These are phyloP conservation scores for Phytophthora foliorum DNA, from an alignment of 352 stramenopile genomes.

Conservation along the genomic window DNA sequence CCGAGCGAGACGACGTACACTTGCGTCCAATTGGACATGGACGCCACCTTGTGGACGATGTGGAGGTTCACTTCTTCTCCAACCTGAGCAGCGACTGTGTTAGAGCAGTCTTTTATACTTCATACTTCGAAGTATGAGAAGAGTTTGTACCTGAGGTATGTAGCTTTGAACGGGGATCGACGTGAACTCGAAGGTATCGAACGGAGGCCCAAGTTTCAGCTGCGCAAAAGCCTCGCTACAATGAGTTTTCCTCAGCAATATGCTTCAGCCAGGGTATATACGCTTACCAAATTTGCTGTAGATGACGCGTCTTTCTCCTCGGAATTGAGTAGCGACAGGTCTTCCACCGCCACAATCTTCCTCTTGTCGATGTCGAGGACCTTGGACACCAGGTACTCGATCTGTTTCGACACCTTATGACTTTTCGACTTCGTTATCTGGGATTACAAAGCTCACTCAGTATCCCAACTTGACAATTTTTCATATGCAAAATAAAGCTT, in stretches of 20 bases:
- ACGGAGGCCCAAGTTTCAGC: conserved; percentile 80
- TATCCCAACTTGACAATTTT: neutral
- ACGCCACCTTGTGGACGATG: conserved; percentile 79
- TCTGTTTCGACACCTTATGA: conserved; percentile 65
- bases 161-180: conserved; percentile 84
- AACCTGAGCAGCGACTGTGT: conserved; percentile 37
- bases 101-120: neutral
- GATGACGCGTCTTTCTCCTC: conserved; percentile 64
- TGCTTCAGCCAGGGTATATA: neutral
- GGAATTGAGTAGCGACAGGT: conserved; percentile 79
- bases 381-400: conserved; percentile 71
- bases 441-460: neutral
- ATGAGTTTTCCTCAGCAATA: neutral
- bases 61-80: conserved; percentile 80
- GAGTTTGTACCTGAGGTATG: conserved; percentile 55
- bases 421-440: conserved; percentile 65
- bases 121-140: neutral
- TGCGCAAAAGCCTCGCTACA: conserved; percentile 17
- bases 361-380: conserved; percentile 81
- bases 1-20: conserved; percentile 84
- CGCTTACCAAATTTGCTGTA: conserved; percentile 52
- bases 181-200: conserved; percentile 67
- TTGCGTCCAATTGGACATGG: conserved; percentile 88
- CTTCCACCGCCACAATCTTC: conserved; percentile 66
- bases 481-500: conserved; percentile 2